Evolutionary conservation across 2,329 filamentous ascomycete species (phyloP).

Genomic region (Akanthomyces lecanii): DNA sequence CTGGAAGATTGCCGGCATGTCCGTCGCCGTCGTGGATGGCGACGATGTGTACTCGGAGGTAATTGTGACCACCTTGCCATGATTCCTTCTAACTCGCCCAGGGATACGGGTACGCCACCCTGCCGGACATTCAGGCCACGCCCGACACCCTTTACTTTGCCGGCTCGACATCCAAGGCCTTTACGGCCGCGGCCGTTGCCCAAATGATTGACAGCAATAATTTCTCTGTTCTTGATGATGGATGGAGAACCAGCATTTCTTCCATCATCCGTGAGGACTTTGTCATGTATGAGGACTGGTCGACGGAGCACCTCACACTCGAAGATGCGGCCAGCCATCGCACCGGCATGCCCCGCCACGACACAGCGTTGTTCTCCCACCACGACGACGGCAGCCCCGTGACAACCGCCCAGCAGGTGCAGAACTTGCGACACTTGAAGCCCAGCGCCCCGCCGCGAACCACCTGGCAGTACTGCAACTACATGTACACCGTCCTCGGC

Average conservation of each 20-base stretch:
- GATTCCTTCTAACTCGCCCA: background rate
- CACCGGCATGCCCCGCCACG: constrained; percentile 12
- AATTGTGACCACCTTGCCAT: too few relatives aligned
- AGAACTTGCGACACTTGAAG: constrained; percentile 43
- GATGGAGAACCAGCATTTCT: constrained; percentile 12
- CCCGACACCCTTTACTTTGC: constrained; percentile 12
- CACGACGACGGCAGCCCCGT: constrained; percentile 12
- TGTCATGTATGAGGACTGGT: constrained; percentile 14
- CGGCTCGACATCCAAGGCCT: constrained; percentile 14
- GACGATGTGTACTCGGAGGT: constrained; percentile 3
- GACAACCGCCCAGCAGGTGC: constrained; percentile 34
- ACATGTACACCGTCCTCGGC: constrained; percentile 43
- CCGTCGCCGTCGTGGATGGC: constrained; percentile 9
- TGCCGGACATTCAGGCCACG: constrained; percentile 12
- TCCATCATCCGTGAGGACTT: constrained; percentile 15
- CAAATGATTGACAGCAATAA: constrained; percentile 18
- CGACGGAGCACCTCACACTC: constrained; percentile 11
- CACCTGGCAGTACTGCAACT: constrained; percentile 46
- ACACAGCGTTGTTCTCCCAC: background rate
- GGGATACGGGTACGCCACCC: constrained; percentile 16
- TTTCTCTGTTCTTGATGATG: background rate
- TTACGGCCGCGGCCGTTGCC: constrained; percentile 8
- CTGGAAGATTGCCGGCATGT: constrained; percentile 12
- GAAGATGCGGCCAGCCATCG: constrained; percentile 7
- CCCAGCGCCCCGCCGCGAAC: constrained; percentile 41